Evolutionary conservation across 2,329 filamentous ascomycete genomes (phyloP).

Genomic region (Amphichorda felina): DNA sequence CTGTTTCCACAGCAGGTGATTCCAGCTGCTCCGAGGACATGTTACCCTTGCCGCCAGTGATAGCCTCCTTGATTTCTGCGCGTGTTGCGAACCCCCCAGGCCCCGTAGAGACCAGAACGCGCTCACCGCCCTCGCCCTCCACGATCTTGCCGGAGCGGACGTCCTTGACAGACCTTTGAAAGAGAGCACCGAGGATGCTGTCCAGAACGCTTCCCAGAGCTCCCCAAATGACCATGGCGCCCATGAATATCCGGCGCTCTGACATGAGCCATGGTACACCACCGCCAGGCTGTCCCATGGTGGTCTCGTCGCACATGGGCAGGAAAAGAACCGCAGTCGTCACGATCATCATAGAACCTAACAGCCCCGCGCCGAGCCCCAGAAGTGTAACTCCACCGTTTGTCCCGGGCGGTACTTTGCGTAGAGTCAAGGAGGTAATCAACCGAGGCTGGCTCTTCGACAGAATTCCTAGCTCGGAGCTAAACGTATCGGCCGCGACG

Average conservation of each 20-base stretch:
- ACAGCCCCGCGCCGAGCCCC: slow-evolving; percentile 61
- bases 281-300: slow-evolving; percentile 23
- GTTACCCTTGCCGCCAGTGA: not conserved
- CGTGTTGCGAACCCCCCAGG: slow-evolving; percentile 16
- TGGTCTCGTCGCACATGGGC: slow-evolving; percentile 49
- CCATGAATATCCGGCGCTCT: slow-evolving; percentile 34
- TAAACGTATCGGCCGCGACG: slow-evolving; percentile 87
- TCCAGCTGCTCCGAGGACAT: too few species aligned
- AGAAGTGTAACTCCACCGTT: slow-evolving; percentile 80
- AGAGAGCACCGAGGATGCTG: slow-evolving; percentile 71
- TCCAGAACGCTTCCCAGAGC: slow-evolving; percentile 73
- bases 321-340: slow-evolving; percentile 53
- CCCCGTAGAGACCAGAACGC: slow-evolving; percentile 31
- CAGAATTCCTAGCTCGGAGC: slow-evolving; percentile 88
- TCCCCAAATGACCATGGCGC: slow-evolving; percentile 60
- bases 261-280: slow-evolving; percentile 34
- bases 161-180: slow-evolving; percentile 82
- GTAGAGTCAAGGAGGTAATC: slow-evolving; percentile 68
- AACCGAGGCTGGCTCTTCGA: slow-evolving; percentile 65
- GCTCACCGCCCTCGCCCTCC: slow-evolving; percentile 66
- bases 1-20: slow-evolving; percentile 3
- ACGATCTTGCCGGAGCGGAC: slow-evolving; percentile 76
- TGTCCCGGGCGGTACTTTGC: slow-evolving; percentile 76
- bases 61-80: slow-evolving; percentile 19
- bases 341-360: slow-evolving; percentile 63